Evolutionary conservation across 148 eudicot species (phyloP), one percentile per base, ranked within the genome.

Genomic region (Persicaria tinctoria): DNA sequence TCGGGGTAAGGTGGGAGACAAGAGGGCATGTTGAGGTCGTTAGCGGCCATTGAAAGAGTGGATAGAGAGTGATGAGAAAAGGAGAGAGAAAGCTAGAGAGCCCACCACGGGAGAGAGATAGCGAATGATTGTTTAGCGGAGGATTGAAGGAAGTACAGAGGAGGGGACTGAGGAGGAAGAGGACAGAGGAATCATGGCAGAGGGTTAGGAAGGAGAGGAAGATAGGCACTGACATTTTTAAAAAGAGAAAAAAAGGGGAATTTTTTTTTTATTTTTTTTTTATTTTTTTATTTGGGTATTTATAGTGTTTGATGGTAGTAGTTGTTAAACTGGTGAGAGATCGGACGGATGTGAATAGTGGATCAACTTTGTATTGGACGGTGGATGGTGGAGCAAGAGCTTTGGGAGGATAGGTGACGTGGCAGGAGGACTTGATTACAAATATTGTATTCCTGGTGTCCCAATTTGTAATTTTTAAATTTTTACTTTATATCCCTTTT

Each of bases 1-100:
- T 84, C 82, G 72, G 86, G 77, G 72, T 84, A 84, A 17, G 86
- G 81, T 51, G 84, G 84, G 79, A 78, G 73, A 16, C 76, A 78
- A 57, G 68, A 81, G 71, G 75, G 76, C 50, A 27, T 78, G 74
- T 76, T 79, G 55, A 81, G 12, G 51, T 76, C 75, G 46, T 76
- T 55, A 71, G 82, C 71, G 46, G 82, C 86, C 86, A 84, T 84
- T 70, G 84, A 62, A 74, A 77, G 27, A 48, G 72, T 47, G 45
- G 18, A 53, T 50, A 16, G 75, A 7, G 70, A 59, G 45, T 75
- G 76, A 75, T 18, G 70, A 23, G 55, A 12, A 69, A 41, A 46
- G 16, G 66, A 14, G 55, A 72, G 74, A 72, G 51, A 32, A 72
- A 12, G 38, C 23, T 49, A 0, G 48, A 75, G 81, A 73, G 78